Evolutionary conservation across 139 green algal genomes (phyloP), one percentile per base, ranked within the genome.

Genomic region (Picochlorum sp.): DNA sequence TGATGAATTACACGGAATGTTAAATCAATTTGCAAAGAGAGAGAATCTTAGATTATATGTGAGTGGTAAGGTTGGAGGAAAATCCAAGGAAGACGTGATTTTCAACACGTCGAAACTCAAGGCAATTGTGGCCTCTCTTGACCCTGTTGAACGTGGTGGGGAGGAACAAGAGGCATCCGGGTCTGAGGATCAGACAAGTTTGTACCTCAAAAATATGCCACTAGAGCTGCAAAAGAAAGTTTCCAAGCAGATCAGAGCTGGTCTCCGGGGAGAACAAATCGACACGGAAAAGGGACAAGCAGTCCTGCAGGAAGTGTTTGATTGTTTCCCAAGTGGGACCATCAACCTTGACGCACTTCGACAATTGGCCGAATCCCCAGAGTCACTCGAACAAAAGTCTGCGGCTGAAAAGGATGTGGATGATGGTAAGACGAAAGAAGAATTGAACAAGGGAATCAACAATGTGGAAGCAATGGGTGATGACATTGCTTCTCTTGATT

Each of bases 21-120:
- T 79, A 57, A 57, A 72, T 13, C 73, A 71, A 14, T 78, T 62
- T 31, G 49, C 64, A n/a, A 66, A 49, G 6, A 60, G 69, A 21
- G 11, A 47, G 31, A 79, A 69, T 62, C 38, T 79, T n/a, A 9
- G 8, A 10, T 23, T 21, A 24, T 24, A 50, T 58, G 49, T 74
- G 20, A 26, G 49, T 18, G 38, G 31, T 47, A 56, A 45, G 20
- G n/a, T 54, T 7, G 47, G 47, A 26, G 47, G 47, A 26, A 54
- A 54, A 21, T 26, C 16, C n/a, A 54, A 54, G n/a, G 47, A 54
- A 26, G 47, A 54, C 7, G n/a, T 54, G 18, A 21, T 54, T 26
- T 54, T 54, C 47, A 54, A 54, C n/a, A 20, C 47, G 6, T 54
- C 47, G 15, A 54, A 54, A 20, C 47, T 54, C 16, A 54, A 21